phyloP scores from a whole-genome alignment of 768 basidiomycete species.

The Pleurotus platypus region DNA sequence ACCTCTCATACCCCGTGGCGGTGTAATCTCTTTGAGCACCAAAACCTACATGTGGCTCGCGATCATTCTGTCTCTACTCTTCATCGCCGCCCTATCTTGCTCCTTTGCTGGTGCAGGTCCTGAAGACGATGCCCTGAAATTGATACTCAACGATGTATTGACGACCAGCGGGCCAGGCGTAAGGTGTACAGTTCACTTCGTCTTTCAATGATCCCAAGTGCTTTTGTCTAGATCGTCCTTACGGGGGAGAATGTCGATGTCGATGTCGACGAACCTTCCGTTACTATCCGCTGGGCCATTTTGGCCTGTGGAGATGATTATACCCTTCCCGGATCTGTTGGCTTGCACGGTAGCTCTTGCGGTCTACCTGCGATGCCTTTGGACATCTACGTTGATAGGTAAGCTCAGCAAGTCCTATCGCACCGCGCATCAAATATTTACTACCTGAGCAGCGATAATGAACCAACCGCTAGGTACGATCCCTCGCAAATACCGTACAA shows the following conservation, averaged over 20 bases:
- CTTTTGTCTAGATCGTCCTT: slow-evolving; percentile 41
- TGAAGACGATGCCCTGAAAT: slow-evolving; percentile 37
- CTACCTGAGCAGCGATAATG: slow-evolving; percentile 22
- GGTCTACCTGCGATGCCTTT: slow-evolving; percentile 43
- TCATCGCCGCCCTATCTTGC: slow-evolving; percentile 44
- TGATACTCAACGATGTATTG: slow-evolving; percentile 36
- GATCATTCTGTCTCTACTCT: slow-evolving; percentile 41
- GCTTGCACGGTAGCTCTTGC: slow-evolving; percentile 43
- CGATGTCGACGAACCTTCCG: slow-evolving; percentile 54
- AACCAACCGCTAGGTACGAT: slow-evolving; percentile 39
- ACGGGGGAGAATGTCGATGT: slow-evolving; percentile 56
- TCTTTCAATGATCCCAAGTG: slow-evolving; percentile 4
- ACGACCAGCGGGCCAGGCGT: slow-evolving; percentile 40
- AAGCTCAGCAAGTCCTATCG: slow-evolving; percentile 10
- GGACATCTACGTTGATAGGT: slow-evolving; percentile 49
- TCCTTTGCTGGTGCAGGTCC: slow-evolving; percentile 43
- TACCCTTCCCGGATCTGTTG: slow-evolving; percentile 42
- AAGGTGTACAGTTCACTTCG: slow-evolving; percentile 13
- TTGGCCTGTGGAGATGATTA: slow-evolving; percentile 44
- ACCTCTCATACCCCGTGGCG: not conserved
- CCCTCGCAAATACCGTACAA: slow-evolving; percentile 42
- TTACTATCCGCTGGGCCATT: slow-evolving; percentile 55
- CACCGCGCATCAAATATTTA: not conserved
- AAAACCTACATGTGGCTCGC: slow-evolving; percentile 27
- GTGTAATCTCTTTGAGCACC: not conserved